Evolutionary conservation across 768 basidiomycete genomes (phyloP), one percentile per base, ranked within the genome.

Genomic region (Tricholoma saponaceum): DNA sequence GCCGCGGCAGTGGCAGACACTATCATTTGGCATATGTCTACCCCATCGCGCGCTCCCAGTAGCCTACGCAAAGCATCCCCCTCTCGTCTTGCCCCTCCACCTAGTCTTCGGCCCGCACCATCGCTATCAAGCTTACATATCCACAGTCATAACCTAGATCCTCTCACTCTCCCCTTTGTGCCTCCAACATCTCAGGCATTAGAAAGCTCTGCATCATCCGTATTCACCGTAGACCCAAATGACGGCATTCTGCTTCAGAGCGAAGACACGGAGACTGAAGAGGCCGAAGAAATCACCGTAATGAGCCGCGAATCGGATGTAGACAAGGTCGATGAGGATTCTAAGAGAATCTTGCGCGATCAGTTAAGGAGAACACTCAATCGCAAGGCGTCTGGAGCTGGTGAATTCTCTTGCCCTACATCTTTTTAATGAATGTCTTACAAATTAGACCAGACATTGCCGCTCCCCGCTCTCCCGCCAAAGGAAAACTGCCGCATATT

Each of bases 221-320:
- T 88, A 18, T 74, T 83, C 63, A 84, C 87, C 65, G 67, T 89
- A 71, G 85, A 88, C 60, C 70, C 83, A 57, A 77, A 75, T 53
- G 88, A 89, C 61, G 85, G 86, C 8, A 85, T 91, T 54, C 73
- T 91, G 41, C 76, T 91, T 46, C 83, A 85, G 63, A 89, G 90
- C 66, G 79, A 79, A 41, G 88, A 90, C 41, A 77, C 77, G 26
- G 87, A 89, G 56, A 73, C 78, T 12, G 74, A 75, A 13, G 79
- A 81, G 37, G 77, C 72, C 54, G 89, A 89, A 62, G 78, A 83
- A 56, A 74, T 71, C 12, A 78, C 69, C n/a, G 80, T 75, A 4
- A 59, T 53, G 16, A 71, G 75, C 56, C 81, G 76, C 8, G 76
- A 73, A 52, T 69, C 79, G 35, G 75, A 77, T 37, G 70, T 73